These are phyloP conservation scores for Geoglossum cookeanum DNA, from an alignment of 2,329 filamentous ascomycete genomes.

Conservation along the genomic window DNA sequence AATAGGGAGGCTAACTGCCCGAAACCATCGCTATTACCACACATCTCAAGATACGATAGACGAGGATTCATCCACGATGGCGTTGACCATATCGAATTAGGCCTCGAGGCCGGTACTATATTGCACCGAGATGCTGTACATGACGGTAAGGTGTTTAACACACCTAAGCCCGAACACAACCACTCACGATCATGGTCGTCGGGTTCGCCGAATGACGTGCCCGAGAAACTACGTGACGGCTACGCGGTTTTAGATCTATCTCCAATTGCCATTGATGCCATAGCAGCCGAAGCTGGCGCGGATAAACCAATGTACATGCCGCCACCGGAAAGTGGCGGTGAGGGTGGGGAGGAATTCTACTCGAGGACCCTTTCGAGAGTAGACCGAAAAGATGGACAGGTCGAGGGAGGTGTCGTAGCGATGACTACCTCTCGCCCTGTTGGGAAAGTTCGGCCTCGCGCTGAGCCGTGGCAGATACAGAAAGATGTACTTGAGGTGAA, in stretches of 20 bases:
- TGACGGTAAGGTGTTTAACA: not conserved
- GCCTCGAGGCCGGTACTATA: not conserved
- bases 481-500: conserved; percentile 60
- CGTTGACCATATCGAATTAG: not conserved
- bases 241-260: not conserved
- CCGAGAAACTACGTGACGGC: not conserved
- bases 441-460: not conserved
- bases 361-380: not conserved
- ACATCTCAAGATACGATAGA: not conserved
- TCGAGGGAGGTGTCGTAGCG: not conserved
- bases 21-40: not conserved
- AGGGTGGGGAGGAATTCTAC: too few relatives aligned
- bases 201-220: not conserved
- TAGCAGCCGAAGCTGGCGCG: not conserved
- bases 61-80: not conserved
- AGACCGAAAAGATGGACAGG: not conserved
- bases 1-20: not conserved
- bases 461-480: conserved; percentile 50
- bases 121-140: not conserved
- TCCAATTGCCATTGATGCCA: not conserved
- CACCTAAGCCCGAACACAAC: not conserved
- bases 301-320: not conserved
- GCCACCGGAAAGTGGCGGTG: not conserved
- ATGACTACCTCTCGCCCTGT: not conserved
- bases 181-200: not conserved